Evolutionary conservation across 805 yeast species (phyloP), one percentile per base, ranked within the genome.

Genomic region (Myxozyma vanderwaltii): DNA sequence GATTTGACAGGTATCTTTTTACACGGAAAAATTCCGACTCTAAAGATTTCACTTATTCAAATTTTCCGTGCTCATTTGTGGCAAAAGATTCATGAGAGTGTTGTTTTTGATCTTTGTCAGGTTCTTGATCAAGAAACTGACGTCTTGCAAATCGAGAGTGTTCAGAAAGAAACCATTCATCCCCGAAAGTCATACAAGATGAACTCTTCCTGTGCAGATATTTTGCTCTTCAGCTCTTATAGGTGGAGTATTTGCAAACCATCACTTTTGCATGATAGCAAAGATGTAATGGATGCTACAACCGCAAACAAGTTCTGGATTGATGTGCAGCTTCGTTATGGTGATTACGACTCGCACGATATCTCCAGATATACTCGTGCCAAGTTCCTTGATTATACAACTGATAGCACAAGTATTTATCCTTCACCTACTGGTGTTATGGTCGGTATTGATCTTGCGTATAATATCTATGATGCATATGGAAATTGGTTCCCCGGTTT

Each of bases 401-500:
- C 89, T 1, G 99, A 94, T 71, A 86, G 84, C 63, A 79, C 87
- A 3, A 86, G 92, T 67, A 78, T 86, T 56, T 94, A 94, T 71
- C 98, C 99, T 2, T 86, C 96, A 1, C 89, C 96, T 1, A 89
- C 97, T 0, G 99, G 99, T 63, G 80, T 89, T 10, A 82, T 94
- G 80, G 81, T 94, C 50, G 96, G 95, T 43, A 81, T 94, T 61
- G 99, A 94, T 74, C 77, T 94, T 65, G 96, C 98, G 0, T 94
- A 94, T 72, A 94, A 94, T 72, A 89, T 91, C 86, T 91, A 88
- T 71, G 97, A 91, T 73, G 91, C 96, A 0, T 94, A 90, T 73
- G 99, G 99, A 33, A 90, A 89, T 68, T 94, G 99, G 99, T 88
- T 94, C 76, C 92, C 95, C 1, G 98, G 98, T 0, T 75, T 92